Evolutionary conservation across 441 rosid genomes (phyloP).

Genomic region (Lepidium campestre): DNA sequence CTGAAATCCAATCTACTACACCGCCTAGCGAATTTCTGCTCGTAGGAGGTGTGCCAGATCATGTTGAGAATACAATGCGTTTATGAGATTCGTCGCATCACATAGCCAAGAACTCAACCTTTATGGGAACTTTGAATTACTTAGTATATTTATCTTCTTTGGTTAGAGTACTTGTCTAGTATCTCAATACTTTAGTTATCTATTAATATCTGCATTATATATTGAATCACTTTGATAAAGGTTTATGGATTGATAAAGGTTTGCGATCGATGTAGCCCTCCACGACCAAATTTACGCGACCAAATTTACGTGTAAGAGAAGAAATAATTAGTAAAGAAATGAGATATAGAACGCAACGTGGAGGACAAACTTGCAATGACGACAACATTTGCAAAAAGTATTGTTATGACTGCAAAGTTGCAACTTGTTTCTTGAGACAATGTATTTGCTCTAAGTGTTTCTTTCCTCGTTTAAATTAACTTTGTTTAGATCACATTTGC

Average conservation of each 20-base stretch:
- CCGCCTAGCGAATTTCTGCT: neutral
- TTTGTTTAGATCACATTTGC: neutral
- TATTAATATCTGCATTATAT: no score
- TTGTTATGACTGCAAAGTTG: neutral
- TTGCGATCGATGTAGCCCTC: neutral
- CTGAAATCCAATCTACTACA: neutral
- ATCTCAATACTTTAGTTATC: no score
- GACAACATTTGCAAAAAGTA: neutral
- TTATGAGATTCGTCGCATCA: neutral
- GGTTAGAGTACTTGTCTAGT: no score
- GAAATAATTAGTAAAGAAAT: no score
- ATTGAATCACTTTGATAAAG: neutral
- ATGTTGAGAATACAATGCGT: neutral
- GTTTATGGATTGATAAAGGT: constrained; percentile 9
- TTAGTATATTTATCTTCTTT: no score
- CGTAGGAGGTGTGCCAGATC: neutral
- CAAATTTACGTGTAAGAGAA: no score
- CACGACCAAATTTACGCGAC: no score
- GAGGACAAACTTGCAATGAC: no score
- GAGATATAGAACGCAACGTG: no score
- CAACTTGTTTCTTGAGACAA: neutral
- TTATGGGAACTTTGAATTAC: no score
- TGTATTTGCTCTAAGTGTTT: neutral
- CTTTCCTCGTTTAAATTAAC: no score
- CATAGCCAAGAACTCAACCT: neutral